Evolutionary conservation across 1,284 basidiomycete species (phyloP).

Genomic region (Puccinia coronata): DNA sequence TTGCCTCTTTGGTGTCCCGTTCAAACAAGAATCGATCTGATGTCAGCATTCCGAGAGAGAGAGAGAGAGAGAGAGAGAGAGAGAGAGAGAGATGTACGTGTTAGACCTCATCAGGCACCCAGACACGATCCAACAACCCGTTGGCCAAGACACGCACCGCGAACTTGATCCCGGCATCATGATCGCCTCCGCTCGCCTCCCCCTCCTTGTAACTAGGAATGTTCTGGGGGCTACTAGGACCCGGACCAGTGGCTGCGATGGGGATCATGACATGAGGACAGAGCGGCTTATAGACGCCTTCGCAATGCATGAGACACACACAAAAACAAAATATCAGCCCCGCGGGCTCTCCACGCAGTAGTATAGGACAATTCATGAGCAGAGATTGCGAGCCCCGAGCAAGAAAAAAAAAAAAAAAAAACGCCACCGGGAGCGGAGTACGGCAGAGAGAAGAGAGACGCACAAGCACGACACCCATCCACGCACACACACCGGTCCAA

Average conservation of each 20-base stretch:
- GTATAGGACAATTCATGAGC: no score
- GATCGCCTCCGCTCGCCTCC: not conserved
- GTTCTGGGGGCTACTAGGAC: not conserved
- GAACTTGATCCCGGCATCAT: not conserved
- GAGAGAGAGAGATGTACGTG: no score
- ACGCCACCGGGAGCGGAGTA: no score
- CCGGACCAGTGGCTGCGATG: not conserved
- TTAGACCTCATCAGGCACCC: slow-evolving; percentile 27
- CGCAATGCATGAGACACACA: no score
- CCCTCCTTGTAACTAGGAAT: not conserved
- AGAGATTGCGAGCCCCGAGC: not conserved
- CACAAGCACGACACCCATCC: not conserved
- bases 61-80: no score
- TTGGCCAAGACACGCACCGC: slow-evolving; percentile 3
- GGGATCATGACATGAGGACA: slow-evolving; percentile 21
- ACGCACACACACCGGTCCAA: slow-evolving; percentile 5
- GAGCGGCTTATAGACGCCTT: slow-evolving; percentile 15
- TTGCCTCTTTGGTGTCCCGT: no score
- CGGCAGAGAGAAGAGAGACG: not conserved
- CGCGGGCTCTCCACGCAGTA: no score
- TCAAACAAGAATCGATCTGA: no score
- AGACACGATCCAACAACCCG: slow-evolving; percentile 26
- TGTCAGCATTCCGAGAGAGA: no score
- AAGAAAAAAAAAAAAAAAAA: not conserved
- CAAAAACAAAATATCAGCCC: no score